These are phyloP conservation scores for Trichosanthes truncata DNA, from an alignment of 306 rosid genomes.

Conservation along the genomic window DNA sequence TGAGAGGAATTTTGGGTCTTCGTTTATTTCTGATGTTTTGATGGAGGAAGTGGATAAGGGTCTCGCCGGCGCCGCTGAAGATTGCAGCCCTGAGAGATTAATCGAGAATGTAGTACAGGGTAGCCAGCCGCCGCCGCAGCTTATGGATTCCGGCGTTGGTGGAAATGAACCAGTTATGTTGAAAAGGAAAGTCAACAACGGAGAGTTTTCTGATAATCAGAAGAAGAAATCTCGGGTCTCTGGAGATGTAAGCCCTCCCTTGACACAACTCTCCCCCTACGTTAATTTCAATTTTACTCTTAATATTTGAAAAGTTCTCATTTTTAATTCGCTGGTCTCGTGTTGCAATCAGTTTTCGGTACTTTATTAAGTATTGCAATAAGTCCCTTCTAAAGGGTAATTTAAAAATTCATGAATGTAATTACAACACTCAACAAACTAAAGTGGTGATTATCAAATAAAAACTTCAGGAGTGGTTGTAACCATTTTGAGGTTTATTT, in stretches of 20 bases:
- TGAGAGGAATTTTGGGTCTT: not conserved
- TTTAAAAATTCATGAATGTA: not conserved
- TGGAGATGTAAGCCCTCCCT: conserved; percentile 33
- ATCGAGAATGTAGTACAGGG: not conserved
- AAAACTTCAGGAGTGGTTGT: too few relatives aligned
- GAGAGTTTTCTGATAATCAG: conserved; percentile 13
- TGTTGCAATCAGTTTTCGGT: too few relatives aligned
- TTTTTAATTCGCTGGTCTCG: too few relatives aligned
- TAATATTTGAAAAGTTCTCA: too few relatives aligned
- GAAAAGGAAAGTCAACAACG: conserved; percentile 34
- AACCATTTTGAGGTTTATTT: too few relatives aligned
- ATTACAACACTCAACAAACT: too few relatives aligned
- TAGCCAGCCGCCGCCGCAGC: not conserved
- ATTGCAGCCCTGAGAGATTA: not conserved
- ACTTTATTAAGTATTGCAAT: too few relatives aligned
- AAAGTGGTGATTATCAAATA: too few relatives aligned
- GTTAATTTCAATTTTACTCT: too few relatives aligned
- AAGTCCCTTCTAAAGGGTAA: too few relatives aligned
- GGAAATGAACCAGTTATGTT: not conserved
- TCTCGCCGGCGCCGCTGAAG: not conserved
- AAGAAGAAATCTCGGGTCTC: conserved; percentile 41
- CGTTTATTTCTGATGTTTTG: not conserved
- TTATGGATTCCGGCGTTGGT: not conserved
- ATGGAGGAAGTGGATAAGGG: not conserved
- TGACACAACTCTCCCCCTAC: not conserved